These are phyloP conservation scores for Claviceps digitariae DNA, from an alignment of 2,329 filamentous ascomycete genomes.

Conservation along the genomic window DNA sequence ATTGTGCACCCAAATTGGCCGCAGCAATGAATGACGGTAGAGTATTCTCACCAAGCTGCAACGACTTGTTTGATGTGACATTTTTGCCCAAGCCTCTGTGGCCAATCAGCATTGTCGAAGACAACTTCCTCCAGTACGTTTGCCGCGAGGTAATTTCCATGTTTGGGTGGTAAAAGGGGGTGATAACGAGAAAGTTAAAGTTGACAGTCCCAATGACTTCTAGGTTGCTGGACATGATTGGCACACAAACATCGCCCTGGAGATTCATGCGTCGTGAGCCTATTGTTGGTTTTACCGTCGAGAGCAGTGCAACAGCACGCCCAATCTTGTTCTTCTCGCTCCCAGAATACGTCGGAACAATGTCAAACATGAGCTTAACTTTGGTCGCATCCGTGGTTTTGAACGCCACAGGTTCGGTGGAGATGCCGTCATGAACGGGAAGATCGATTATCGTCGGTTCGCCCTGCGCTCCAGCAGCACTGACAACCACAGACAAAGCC, in stretches of 20 bases:
- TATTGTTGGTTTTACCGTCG: slow-evolving; percentile 68
- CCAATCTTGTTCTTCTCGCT: slow-evolving; percentile 80
- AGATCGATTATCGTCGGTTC: slow-evolving; percentile 85
- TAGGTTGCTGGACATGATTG: slow-evolving; percentile 70
- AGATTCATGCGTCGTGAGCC: slow-evolving; percentile 81
- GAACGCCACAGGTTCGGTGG: slow-evolving; percentile 87
- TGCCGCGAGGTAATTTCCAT: slow-evolving; percentile 84
- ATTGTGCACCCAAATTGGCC: slow-evolving; percentile 74
- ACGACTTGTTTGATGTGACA: slow-evolving; percentile 62
- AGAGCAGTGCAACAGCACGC: slow-evolving; percentile 76
- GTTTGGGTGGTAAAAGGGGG: slow-evolving; percentile 83
- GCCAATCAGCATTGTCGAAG: slow-evolving; percentile 70
- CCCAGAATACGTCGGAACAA: slow-evolving; percentile 89
- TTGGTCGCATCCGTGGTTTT: slow-evolving; percentile 62
- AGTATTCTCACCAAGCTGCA: slow-evolving; percentile 95
- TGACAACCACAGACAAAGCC: slow-evolving; percentile 80
- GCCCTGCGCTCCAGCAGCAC: slow-evolving; percentile 69
- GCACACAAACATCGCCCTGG: slow-evolving; percentile 83
- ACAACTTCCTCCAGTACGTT: slow-evolving; percentile 92
- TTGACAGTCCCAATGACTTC: slow-evolving; percentile 92
- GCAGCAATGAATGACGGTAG: slow-evolving; percentile 92
- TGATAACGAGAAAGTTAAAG: slow-evolving; percentile 94
- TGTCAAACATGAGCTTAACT: slow-evolving; percentile 85
- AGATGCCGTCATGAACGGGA: slow-evolving; percentile 85
- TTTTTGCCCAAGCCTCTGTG: slow-evolving; percentile 82